Conservation (phyloP, 108 stramenopile genomes). For the Tribonema minus region DNA sequence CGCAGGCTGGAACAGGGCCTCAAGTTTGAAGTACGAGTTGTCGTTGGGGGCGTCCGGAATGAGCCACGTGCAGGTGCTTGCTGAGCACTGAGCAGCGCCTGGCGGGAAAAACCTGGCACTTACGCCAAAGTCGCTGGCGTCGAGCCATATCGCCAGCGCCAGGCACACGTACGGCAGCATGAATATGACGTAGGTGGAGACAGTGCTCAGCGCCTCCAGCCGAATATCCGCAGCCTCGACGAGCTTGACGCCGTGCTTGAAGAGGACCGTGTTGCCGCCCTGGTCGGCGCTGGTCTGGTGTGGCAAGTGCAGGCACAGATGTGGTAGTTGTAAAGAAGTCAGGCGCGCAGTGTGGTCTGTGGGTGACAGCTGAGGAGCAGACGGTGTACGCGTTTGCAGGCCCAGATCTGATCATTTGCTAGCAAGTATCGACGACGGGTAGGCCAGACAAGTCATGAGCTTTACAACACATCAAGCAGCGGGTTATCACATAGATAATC, state of each 20-base stretch:
- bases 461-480: too few species aligned
- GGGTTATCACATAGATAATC: too few species aligned
- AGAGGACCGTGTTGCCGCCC: slow-evolving; percentile 13
- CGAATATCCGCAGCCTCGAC: slow-evolving; percentile 36
- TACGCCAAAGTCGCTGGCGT: not conserved
- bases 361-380: too few species aligned
- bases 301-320: too few species aligned
- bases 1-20: not conserved
- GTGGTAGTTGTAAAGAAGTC: too few species aligned
- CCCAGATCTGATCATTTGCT: too few species aligned
- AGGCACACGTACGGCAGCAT: slow-evolving; percentile 40
- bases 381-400: too few species aligned
- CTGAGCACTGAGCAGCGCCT: not conserved
- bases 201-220: slow-evolving; percentile 22
- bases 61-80: not conserved
- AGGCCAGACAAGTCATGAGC: too few species aligned
- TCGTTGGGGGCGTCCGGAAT: not conserved
- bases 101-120: not conserved
- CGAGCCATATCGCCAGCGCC: slow-evolving; percentile 26
- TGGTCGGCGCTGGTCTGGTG: too few species aligned
- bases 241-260: slow-evolving; percentile 37
- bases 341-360: too few species aligned
- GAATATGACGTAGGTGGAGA: slow-evolving; percentile 22
- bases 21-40: not conserved
- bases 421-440: too few species aligned